Conservation (phyloP, 164 flowering plant genomes). For the Akebia trifoliata region DNA sequence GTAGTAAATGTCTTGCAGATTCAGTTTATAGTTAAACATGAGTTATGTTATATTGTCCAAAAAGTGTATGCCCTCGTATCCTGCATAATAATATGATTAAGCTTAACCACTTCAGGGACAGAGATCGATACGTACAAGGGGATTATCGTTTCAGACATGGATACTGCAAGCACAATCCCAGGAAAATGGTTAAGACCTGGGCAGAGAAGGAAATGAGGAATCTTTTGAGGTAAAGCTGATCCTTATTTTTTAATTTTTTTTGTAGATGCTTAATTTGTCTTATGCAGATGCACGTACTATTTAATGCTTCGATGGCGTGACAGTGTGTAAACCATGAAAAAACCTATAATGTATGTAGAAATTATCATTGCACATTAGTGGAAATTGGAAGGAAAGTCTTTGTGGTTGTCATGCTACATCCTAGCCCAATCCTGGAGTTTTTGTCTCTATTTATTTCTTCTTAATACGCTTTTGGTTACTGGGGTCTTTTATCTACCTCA, state of each 20-base stretch:
- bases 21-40: too few species aligned
- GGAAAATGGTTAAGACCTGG: constrained; percentile 99
- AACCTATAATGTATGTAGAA: not conserved
- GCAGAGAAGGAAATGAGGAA: constrained; percentile 99
- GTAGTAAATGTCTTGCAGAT: too few species aligned
- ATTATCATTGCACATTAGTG: not conserved
- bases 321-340: not conserved
- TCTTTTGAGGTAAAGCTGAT: constrained; percentile 57
- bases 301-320: not conserved
- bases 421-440: not conserved
- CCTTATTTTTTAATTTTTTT: not conserved
- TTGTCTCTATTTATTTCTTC: too few species aligned
- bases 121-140: constrained; percentile 97
- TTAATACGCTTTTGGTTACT: too few species aligned
- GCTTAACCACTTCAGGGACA: constrained; percentile 54
- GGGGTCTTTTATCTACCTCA: too few species aligned
- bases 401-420: not conserved
- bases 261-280: not conserved
- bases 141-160: constrained; percentile 95
- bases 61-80: not conserved
- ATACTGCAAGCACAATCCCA: constrained; percentile 90
- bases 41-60: not conserved
- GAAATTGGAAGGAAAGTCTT: not conserved
- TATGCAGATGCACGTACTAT: not conserved
- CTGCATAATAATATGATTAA: constrained; percentile 4